Conservation (phyloP, 257 asterid genomes). For the Agastache rugosa region DNA sequence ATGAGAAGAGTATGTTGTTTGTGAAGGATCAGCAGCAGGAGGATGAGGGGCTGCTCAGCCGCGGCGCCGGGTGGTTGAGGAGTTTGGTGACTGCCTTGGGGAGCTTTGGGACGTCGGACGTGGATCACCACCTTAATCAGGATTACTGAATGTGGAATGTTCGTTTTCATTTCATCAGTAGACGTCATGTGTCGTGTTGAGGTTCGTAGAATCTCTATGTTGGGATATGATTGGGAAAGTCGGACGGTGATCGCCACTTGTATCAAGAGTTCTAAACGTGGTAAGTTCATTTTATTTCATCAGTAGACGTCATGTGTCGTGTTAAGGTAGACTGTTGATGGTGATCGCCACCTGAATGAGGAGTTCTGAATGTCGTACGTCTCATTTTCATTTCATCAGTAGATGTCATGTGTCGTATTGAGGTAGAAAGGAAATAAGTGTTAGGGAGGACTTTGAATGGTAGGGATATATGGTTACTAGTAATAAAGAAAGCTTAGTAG, state of each 20-base stretch:
- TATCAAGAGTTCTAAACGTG: too few species aligned
- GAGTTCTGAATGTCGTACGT: background rate
- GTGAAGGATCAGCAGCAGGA: conserved; percentile 42
- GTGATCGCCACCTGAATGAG: too few species aligned
- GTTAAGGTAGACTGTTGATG: too few species aligned
- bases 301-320: too few species aligned
- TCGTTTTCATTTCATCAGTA: background rate
- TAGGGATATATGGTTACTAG: background rate
- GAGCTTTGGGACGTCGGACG: conserved; percentile 45
- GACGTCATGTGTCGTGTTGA: background rate
- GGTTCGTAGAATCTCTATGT: background rate
- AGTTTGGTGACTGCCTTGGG: conserved; percentile 58
- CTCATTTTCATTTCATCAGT: background rate
- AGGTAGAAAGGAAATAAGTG: background rate
- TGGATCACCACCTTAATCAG: conserved; percentile 63
- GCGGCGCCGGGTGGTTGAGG: conserved; percentile 73
- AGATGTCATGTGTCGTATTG: background rate
- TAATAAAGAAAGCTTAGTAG: background rate
- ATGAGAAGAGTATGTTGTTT: conserved; percentile 38
- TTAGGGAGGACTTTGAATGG: background rate
- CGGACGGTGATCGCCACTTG: too few species aligned
- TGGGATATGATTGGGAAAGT: background rate
- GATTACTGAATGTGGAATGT: background rate
- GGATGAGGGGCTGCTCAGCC: conserved; percentile 46
- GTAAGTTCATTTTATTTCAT: too few species aligned